Evolutionary conservation across 75 land plant genomes (phyloP), one percentile per base, ranked within the genome.

Genomic region (Pseudotsuga menziesii): DNA sequence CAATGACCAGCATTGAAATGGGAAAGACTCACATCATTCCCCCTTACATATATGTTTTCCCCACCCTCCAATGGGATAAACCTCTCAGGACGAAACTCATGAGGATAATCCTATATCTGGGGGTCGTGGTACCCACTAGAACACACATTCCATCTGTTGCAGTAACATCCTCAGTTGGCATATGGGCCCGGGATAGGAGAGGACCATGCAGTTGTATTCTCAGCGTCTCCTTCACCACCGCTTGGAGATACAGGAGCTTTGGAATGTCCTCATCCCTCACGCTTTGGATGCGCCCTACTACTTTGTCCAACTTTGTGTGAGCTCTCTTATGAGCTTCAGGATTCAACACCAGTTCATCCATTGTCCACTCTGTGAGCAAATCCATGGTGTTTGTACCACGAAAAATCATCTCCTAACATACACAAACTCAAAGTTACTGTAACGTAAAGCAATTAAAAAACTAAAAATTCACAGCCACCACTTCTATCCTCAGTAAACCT

Each of bases 1-100:
- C 90, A 56, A 8, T 88, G 78, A 4, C 90, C 92, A n/a, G 90
- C 82, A 6, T 90, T 88, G 72, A 88, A 89, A 2, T 86, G 90
- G 14, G 86, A 83, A 2, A 89, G 80, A 39, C 90, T 52, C 57
- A 81, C 63, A 66, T 89, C 89, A 9, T 78, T 70, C 3, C 89
- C 89, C 22, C 87, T 54, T 48, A 86, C 77, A 57, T 83, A 86
- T 2, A 89, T 58, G 44, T 82, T 80, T 11, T 59, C 59, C 11
- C 81, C 82, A 6, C 77, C 82, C 17, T 60, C 86, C 4, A 56
- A 23, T 0, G 58, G 56, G 15, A 86, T 16, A 73, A 89, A 89
- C 69, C 90, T 44, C 71, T 89, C 89, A 0, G 90, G 90, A 20
- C 14, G 25, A 77, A 86, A 89, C 29, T 8, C 11, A 23, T 67